Evolutionary conservation across 164 flowering plant species (phyloP).

Genomic region (Cinnamomum micranthum): DNA sequence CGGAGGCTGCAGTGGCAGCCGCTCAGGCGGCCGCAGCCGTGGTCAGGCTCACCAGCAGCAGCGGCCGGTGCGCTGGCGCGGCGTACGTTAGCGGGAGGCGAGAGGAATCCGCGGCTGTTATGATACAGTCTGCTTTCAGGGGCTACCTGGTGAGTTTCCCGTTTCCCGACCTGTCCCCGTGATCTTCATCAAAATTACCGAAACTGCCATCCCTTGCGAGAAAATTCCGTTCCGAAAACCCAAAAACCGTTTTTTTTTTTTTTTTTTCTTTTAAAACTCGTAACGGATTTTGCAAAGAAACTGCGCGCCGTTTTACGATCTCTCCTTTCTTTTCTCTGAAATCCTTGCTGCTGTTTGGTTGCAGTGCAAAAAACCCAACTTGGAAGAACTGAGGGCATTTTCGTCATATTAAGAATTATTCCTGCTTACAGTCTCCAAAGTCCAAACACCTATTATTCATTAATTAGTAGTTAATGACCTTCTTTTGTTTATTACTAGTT

Average conservation of each 20-base stretch:
- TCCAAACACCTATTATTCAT: too few relatives aligned
- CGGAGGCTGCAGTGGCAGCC: slow-evolving; percentile 58
- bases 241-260: background rate
- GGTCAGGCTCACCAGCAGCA: slow-evolving; percentile 47
- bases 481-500: too few relatives aligned
- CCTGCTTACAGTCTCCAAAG: background rate
- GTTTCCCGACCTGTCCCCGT: too few relatives aligned
- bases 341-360: background rate
- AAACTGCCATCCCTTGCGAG: background rate
- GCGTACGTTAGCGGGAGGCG: slow-evolving; percentile 4
- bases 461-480: too few relatives aligned
- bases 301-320: background rate
- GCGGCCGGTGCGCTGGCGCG: slow-evolving; percentile 27
- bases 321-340: background rate
- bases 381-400: background rate
- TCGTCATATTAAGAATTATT: background rate
- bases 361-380: background rate
- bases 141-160: slow-evolving; percentile 65
- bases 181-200: background rate
- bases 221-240: too few relatives aligned
- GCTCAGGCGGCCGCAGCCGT: slow-evolving; percentile 60
- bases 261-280: background rate
- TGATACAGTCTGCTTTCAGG: slow-evolving; percentile 73
- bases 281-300: background rate
- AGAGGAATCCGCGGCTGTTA: slow-evolving; percentile 49